phyloP scores from a whole-genome alignment of 1,284 basidiomycete genomes.

The Vanrija pseudolonga region DNA sequence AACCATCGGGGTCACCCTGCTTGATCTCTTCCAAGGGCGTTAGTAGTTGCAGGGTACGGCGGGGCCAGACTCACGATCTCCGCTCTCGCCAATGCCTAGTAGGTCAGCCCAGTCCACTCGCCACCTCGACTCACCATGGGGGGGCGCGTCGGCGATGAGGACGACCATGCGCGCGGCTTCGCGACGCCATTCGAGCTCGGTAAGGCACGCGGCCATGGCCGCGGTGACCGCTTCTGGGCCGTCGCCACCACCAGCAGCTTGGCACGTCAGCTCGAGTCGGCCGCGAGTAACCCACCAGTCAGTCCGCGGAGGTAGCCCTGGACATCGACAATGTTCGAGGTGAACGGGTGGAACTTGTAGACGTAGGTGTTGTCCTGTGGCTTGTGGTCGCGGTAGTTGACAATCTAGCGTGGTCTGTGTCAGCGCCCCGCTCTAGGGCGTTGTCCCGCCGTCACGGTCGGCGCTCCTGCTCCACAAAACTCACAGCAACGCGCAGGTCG shows the following conservation, averaged over 20 bases:
- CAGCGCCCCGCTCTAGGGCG: not conserved
- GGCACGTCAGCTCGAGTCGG: not conserved
- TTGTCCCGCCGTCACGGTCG: too few species aligned
- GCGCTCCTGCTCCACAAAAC: constrained; percentile 13
- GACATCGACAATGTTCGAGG: constrained; percentile 81
- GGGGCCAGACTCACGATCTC: constrained; percentile 38
- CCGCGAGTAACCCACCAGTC: constrained; percentile 28
- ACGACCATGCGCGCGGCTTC: constrained; percentile 92
- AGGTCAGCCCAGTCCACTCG: constrained; percentile 6
- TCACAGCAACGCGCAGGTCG: constrained; percentile 81
- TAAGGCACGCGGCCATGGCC: constrained; percentile 77
- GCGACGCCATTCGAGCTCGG: constrained; percentile 81
- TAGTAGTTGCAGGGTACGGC: constrained; percentile 3
- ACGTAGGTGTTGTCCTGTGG: constrained; percentile 94
- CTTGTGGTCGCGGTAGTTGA: constrained; percentile 89
- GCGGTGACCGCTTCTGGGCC: constrained; percentile 98
- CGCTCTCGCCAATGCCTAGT: constrained; percentile 44
- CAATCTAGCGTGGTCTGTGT: constrained; percentile 45
- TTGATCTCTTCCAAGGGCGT: constrained; percentile 65
- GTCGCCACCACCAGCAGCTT: constrained; percentile 96
- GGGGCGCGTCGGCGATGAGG: constrained; percentile 94
- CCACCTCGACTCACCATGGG: constrained; percentile 60
- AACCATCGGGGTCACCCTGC: constrained; percentile 79
- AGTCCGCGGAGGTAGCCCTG: constrained; percentile 70
- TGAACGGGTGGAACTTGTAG: constrained; percentile 90